Base-by-base conservation (phyloP, 257 asterid genomes). In the Solanum paucissectum region DNA sequence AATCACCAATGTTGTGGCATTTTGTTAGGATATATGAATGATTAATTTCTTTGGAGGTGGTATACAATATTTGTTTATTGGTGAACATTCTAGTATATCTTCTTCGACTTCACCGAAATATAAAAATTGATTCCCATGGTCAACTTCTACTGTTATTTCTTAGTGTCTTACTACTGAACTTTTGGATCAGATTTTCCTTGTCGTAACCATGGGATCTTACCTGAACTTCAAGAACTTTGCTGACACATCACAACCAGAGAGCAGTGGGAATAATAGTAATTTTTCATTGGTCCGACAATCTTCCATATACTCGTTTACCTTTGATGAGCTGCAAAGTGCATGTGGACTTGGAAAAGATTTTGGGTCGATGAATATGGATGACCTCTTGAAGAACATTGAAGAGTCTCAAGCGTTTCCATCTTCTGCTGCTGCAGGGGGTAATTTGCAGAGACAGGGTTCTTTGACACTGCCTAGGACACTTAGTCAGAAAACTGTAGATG, bases 331-430 rank as follows among this genome's bases (percentile, higher is more conserved):
- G 87, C 98, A 95, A 90, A 92, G 46, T 83, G 84, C 98, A 14
- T 83, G 98, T 88, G 98, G 95, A 69, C 76, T 92, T 9, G 98
- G 98, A 29, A 96, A 91, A 92, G 98, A 96, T 72, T 92, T 94
- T 34, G 99, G 99, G 29, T 95, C 98, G 9, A 94, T 96, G 98
- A 96, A 96, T 88, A 95, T 96, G 98, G 99, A 96, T 90, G 99
- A 96, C 44, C 94, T 96, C 16, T 49, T 96, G 37, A 96, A 95
- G 92, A 96, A 93, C 91, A 93, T 96, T 42, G 99, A 96, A 88
- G 99, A 94, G 92, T 92, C 90, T 83, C 98, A 95, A 90, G 92
- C 87, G n/a, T 33, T 64, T 83, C 84, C 88, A 25, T 87, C 94
- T 71, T 72, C 90, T 60, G 42, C 89, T 6, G 94, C 90, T 76